Evolutionary conservation across 73 alveolate genomes (phyloP).

Genomic region (Diophrys sp.): DNA sequence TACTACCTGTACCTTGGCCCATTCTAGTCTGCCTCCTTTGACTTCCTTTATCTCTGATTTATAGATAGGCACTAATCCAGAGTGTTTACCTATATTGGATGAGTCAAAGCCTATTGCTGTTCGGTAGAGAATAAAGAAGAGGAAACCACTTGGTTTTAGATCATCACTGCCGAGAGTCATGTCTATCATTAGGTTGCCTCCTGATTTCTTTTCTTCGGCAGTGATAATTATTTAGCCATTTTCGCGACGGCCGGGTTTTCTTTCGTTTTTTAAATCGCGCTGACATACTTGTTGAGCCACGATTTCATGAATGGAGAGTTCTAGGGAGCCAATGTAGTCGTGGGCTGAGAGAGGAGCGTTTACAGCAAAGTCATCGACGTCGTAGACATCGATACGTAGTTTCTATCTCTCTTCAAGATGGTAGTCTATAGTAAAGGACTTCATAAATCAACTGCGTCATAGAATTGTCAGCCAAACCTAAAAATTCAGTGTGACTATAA

Average conservation of each 20-base stretch:
- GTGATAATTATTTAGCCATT: too few species aligned
- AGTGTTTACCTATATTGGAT: not conserved
- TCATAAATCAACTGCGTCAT: too few species aligned
- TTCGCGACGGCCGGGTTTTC: too few species aligned
- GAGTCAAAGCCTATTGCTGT: not conserved
- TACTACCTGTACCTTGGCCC: too few species aligned
- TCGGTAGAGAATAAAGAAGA: not conserved
- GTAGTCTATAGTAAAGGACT: slow-evolving; percentile 60
- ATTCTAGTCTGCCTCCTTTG: slow-evolving; percentile 14
- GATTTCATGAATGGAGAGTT: too few species aligned
- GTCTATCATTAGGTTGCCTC: too few species aligned
- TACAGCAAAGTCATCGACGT: slow-evolving; percentile 60
- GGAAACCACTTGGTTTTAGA: slow-evolving; percentile 20
- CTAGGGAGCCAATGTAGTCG: slow-evolving; percentile 68
- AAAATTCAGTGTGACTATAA: too few species aligned
- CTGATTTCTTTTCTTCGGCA: too few species aligned
- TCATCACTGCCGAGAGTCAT: too few species aligned
- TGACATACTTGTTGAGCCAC: too few species aligned
- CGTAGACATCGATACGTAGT: slow-evolving; percentile 56
- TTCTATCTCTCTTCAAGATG: slow-evolving; percentile 65
- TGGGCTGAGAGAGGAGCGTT: slow-evolving; percentile 40
- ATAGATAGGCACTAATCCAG: not conserved
- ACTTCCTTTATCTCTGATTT: not conserved
- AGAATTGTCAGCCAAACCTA: too few species aligned
- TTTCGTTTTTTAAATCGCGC: too few species aligned